These are phyloP conservation scores for Skeletonema tropicum DNA, from an alignment of 108 stramenopile genomes.

Conservation along the genomic window DNA sequence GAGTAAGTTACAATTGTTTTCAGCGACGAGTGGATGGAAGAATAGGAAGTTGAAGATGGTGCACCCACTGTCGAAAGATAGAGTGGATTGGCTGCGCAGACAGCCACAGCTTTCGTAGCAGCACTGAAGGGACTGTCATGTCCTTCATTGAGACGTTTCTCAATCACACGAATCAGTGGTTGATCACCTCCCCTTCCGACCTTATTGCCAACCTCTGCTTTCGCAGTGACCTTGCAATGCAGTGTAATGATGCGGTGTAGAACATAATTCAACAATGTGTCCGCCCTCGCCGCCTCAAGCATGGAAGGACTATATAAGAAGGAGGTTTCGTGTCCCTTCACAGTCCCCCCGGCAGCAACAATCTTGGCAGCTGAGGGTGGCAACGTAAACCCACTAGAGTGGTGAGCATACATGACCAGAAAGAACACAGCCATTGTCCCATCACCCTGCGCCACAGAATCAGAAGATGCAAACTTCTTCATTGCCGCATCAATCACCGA, in stretches of 20 bases:
- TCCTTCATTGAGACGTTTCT: slow-evolving; percentile 33
- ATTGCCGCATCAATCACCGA: slow-evolving; percentile 58
- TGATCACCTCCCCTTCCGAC: slow-evolving; percentile 16
- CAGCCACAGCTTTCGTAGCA: slow-evolving; percentile 58
- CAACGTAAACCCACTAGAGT: slow-evolving; percentile 31
- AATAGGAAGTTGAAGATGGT: slow-evolving; percentile 27
- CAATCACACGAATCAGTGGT: slow-evolving; percentile 37
- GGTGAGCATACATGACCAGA: slow-evolving; percentile 45
- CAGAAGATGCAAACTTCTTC: slow-evolving; percentile 67
- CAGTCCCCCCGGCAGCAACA: slow-evolving; percentile 49
- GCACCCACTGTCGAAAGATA: slow-evolving; percentile 1
- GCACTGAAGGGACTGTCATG: slow-evolving; percentile 38
- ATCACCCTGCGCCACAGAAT: slow-evolving; percentile 65
- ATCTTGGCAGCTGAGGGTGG: slow-evolving; percentile 55
- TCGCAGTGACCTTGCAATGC: slow-evolving; percentile 52
- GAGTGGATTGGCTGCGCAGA: slow-evolving; percentile 60
- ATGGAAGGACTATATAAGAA: slow-evolving; percentile 54
- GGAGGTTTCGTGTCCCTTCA: slow-evolving; percentile 51
- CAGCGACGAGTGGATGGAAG: slow-evolving; percentile 41
- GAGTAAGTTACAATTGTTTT: slow-evolving; percentile 58
- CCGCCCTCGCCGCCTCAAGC: slow-evolving; percentile 51
- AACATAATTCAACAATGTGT: slow-evolving; percentile 56
- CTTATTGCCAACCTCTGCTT: slow-evolving; percentile 26
- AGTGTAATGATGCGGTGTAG: slow-evolving; percentile 69
- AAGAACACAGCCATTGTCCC: slow-evolving; percentile 69